phyloP scores from a whole-genome alignment of 1,284 basidiomycete genomes.

The Tylopilus sp. region DNA sequence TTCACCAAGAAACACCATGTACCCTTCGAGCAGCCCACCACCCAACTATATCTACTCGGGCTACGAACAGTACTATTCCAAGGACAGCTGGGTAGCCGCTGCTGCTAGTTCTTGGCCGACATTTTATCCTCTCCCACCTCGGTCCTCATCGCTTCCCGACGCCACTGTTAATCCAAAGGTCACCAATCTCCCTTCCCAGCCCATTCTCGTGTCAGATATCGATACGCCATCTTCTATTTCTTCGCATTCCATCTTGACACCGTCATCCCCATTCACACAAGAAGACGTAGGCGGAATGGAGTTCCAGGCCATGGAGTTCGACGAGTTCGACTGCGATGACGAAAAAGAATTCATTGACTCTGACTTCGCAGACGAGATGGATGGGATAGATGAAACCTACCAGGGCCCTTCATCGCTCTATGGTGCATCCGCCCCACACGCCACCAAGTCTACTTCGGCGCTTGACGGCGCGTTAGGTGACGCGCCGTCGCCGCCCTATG shows the following conservation, averaged over 20 bases:
- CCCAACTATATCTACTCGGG: constrained; percentile 23
- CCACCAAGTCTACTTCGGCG: constrained; percentile 32
- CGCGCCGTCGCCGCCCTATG: constrained; percentile 14
- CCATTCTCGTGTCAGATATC: constrained; percentile 24
- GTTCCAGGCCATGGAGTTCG: constrained; percentile 28
- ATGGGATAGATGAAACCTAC: constrained; percentile 22
- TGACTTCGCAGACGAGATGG: constrained; percentile 33
- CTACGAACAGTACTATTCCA: constrained; percentile 24
- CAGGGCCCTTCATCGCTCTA: constrained; percentile 19
- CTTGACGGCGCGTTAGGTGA: constrained; percentile 33
- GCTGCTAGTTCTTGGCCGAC: constrained; percentile 23
- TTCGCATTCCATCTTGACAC: constrained; percentile 31
- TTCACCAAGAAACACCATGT: constrained; percentile 25
- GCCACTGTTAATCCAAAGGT: constrained; percentile 29
- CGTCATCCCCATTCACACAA: constrained; percentile 29
- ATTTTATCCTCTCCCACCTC: constrained; percentile 13
- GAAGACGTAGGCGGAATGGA: constrained; percentile 10
- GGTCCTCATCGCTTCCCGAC: constrained; percentile 17
- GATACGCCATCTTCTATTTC: constrained; percentile 33
- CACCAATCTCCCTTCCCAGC: constrained; percentile 25
- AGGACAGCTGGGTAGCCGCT: constrained; percentile 16
- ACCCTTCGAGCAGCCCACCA: constrained; percentile 24
- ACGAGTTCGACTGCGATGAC: constrained; percentile 33
- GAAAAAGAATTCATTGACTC: constrained; percentile 33
- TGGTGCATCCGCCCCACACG: constrained; percentile 21